These are phyloP conservation scores for Clarireedia sp. DNA, from an alignment of 2,329 filamentous ascomycete genomes.

Conservation along the genomic window DNA sequence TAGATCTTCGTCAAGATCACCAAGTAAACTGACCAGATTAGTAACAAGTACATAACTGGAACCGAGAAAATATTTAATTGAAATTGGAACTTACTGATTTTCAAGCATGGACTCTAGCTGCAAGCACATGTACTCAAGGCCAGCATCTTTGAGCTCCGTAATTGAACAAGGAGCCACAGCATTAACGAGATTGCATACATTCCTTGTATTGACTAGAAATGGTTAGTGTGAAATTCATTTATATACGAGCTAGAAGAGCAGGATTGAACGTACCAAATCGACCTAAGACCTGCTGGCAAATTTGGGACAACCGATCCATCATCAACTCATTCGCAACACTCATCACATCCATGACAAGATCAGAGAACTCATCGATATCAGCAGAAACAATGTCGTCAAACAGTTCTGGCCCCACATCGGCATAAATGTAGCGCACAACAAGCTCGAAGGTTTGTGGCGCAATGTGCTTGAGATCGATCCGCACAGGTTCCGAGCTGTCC, in stretches of 20 bases:
- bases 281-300: constrained; percentile 79
- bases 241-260: not conserved
- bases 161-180: constrained; percentile 78
- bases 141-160: constrained; percentile 77
- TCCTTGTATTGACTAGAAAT: constrained; percentile 63
- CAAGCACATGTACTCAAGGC: constrained; percentile 82
- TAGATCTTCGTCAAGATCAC: constrained; percentile 79
- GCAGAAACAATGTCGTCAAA: constrained; percentile 69
- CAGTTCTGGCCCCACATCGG: constrained; percentile 69
- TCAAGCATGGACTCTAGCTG: constrained; percentile 90
- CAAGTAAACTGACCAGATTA: constrained; percentile 46
- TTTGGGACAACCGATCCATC: constrained; percentile 81
- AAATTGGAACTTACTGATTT: constrained; percentile 46
- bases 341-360: constrained; percentile 87
- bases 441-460: constrained; percentile 64
- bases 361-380: constrained; percentile 75
- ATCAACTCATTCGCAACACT: constrained; percentile 88
- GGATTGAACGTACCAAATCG: constrained; percentile 51
- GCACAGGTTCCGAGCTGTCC: constrained; percentile 43
- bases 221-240: constrained; percentile 15
- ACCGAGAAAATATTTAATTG: no score
- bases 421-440: constrained; percentile 75
- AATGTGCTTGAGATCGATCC: constrained; percentile 78
- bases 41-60: not conserved
- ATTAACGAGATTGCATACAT: constrained; percentile 78